These are phyloP conservation scores for Tylopilus sp. DNA, from an alignment of 1,284 basidiomycete species.

Conservation along the genomic window DNA sequence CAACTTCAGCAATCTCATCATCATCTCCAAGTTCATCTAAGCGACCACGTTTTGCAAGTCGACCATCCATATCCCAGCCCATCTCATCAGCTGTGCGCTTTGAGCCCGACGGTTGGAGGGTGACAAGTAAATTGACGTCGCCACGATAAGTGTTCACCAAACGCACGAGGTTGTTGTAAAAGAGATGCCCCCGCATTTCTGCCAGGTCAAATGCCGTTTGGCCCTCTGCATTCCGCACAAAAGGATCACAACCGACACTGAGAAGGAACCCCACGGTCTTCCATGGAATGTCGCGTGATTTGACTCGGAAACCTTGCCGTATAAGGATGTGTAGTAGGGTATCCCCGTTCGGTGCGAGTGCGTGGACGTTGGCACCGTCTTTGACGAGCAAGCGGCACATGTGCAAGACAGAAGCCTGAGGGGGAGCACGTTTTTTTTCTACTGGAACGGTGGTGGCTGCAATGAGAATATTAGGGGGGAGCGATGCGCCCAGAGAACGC, in stretches of 20 bases:
- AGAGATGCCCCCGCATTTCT: not conserved
- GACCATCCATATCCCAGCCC: not conserved
- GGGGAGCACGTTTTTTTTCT: not conserved
- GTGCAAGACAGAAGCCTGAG: not conserved
- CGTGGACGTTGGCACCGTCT: conserved; percentile 8
- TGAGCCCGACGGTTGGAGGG: not conserved
- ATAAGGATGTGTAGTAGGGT: conserved; percentile 8
- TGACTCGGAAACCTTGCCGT: not conserved
- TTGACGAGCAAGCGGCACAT: not conserved
- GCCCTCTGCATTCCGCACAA: not conserved
- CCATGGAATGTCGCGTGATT: not conserved
- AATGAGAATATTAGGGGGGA: conserved; percentile 10
- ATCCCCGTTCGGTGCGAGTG: conserved; percentile 9
- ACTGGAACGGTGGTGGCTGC: not conserved
- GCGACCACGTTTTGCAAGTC: conserved; percentile 8
- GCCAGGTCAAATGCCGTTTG: conserved; percentile 14
- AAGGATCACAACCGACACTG: conserved; percentile 6
- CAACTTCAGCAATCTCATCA: conserved; percentile 7
- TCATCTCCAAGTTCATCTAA: conserved; percentile 12
- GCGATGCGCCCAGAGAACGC: not conserved
- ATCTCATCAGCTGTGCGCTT: not conserved
- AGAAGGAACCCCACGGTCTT: conserved; percentile 9
- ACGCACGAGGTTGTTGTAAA: not conserved
- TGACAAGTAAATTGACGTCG: not conserved
- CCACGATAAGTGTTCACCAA: not conserved